A percentile compares a stretch with the other conserved stretches of the same genome.
These are phyloP conservation scores for Hirschioporus abietinus DNA, from an alignment of 768 basidiomycete species.

Conservation along the genomic window DNA sequence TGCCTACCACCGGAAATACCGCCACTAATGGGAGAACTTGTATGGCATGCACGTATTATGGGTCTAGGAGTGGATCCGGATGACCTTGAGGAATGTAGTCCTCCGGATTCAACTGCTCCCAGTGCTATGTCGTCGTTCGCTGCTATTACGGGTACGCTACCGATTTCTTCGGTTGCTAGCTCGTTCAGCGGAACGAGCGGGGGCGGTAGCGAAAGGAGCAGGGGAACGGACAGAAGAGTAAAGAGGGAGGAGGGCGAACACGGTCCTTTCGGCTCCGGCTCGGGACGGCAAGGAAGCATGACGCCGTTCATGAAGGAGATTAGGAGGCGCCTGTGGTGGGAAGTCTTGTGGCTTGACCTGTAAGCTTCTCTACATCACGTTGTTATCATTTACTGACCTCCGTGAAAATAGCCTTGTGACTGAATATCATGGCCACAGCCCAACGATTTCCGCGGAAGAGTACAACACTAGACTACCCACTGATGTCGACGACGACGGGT, in stretches of 20 bases:
- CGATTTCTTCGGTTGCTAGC: background rate
- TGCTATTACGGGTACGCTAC: background rate
- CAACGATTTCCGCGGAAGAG: slow-evolving; percentile 50
- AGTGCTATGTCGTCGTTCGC: background rate
- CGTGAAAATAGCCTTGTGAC: background rate
- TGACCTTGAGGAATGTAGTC: slow-evolving; percentile 25
- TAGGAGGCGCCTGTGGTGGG: background rate
- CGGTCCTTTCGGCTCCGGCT: background rate
- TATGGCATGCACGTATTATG: slow-evolving; percentile 59
- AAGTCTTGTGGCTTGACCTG: background rate
- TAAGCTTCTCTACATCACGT: background rate
- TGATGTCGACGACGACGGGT: slow-evolving; percentile 51
- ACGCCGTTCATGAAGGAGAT: background rate
- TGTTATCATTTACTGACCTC: background rate
- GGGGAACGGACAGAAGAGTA: background rate
- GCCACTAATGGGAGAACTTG: slow-evolving; percentile 27
- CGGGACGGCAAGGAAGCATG: background rate
- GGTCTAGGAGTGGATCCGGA: slow-evolving; percentile 59
- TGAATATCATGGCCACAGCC: slow-evolving; percentile 54
- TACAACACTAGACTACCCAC: slow-evolving; percentile 52
- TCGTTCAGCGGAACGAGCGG: background rate
- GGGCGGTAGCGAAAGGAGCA: background rate
- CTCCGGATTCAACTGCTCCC: background rate
- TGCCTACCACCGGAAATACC: background rate
- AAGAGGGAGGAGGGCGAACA: background rate